phyloP scores from a whole-genome alignment of 202 grass and related monocot genomes.

The Dendrocalamus latiflorus region DNA sequence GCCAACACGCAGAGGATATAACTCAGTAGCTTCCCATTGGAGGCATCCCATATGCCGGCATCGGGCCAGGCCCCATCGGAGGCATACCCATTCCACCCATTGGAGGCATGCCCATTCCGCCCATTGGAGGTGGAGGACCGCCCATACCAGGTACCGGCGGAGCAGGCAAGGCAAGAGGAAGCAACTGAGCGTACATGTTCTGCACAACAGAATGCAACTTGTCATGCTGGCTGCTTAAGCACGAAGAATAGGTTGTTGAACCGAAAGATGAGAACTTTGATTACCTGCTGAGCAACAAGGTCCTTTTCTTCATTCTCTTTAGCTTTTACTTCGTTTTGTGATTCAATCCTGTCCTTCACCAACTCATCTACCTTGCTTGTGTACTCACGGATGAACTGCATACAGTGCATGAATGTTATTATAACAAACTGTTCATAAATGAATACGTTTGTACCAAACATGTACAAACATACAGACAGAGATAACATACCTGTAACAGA shows the following conservation, averaged over 20 bases:
- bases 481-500: slow-evolving; percentile 64
- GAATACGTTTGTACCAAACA: not conserved
- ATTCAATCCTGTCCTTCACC: slow-evolving; percentile 82
- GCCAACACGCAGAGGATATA: not conserved
- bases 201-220: slow-evolving; percentile 29
- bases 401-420: not conserved
- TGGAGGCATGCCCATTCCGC: slow-evolving; percentile 75
- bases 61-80: slow-evolving; percentile 21
- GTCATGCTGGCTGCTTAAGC: slow-evolving; percentile 18
- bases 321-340: slow-evolving; percentile 63
- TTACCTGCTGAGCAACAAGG: slow-evolving; percentile 85
- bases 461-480: not conserved
- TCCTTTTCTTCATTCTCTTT: slow-evolving; percentile 95
- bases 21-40: slow-evolving; percentile 77
- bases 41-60: slow-evolving; percentile 35
- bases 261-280: not conserved
- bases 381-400: slow-evolving; percentile 92
- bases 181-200: slow-evolving; percentile 95
- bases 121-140: slow-evolving; percentile 48
- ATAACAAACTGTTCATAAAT: not conserved
- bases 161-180: slow-evolving; percentile 84
- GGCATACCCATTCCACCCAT: slow-evolving; percentile 69
- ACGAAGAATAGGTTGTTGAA: not conserved
- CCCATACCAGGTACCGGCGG: slow-evolving; percentile 76
- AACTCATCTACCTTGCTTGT: slow-evolving; percentile 84